phyloP scores from a whole-genome alignment of 208 protist species.

The Acanthamoeba triangularis region DNA sequence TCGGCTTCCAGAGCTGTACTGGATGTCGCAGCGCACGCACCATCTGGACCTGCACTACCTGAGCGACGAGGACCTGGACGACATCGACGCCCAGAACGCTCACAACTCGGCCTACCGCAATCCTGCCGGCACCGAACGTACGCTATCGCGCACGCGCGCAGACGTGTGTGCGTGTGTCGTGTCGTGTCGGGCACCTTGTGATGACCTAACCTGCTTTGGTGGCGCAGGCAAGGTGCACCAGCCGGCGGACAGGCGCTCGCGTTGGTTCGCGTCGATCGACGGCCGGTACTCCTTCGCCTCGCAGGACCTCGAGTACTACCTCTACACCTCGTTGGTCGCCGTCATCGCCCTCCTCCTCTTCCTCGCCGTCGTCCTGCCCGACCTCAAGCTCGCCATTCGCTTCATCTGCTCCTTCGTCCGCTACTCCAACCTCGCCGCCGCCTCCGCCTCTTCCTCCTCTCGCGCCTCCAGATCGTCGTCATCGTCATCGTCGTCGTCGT shows the following conservation, averaged over 20 bases:
- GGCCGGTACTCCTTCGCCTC: slow-evolving; percentile 20
- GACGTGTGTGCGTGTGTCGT: too few relatives aligned
- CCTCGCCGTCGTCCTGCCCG: slow-evolving; percentile 2
- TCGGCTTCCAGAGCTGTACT: slow-evolving; percentile 31
- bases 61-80: slow-evolving; percentile 41
- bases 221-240: neutral
- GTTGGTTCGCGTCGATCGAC: slow-evolving; percentile 47
- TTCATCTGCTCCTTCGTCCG: neutral
- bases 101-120: slow-evolving; percentile 5
- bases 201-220: too few relatives aligned
- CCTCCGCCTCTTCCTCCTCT: neutral
- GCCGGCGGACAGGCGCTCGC: neutral
- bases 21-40: slow-evolving; percentile 52
- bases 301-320: slow-evolving; percentile 47
- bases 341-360: slow-evolving; percentile 11
- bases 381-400: neutral
- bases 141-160: too few relatives aligned
- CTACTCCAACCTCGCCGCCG: neutral
- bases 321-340: slow-evolving; percentile 25
- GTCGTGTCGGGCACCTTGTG: too few relatives aligned
- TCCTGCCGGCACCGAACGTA: neutral
- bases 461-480: neutral
- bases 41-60: slow-evolving; percentile 58
- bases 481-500: neutral
- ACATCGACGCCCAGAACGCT: neutral